Conservation (phyloP, 1,284 basidiomycete genomes). For the Cutaneotrichosporon cutaneum region DNA sequence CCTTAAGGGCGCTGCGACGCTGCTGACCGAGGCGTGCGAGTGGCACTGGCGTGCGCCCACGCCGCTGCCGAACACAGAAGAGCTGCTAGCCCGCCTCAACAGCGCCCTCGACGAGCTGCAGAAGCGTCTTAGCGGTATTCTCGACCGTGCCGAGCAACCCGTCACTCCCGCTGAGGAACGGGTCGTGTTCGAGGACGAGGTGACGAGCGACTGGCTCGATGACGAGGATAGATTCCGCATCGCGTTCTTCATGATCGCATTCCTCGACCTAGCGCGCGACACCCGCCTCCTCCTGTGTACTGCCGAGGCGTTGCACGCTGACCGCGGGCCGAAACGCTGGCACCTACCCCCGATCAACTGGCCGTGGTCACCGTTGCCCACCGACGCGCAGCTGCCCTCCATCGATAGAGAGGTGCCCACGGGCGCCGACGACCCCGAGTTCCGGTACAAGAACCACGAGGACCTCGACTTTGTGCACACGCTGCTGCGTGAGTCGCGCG, state of each 20-base stretch:
- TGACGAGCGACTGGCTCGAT: conserved; percentile 28
- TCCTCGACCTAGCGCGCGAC: conserved; percentile 46
- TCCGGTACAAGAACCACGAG: conserved; percentile 10
- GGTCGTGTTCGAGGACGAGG: conserved; percentile 25
- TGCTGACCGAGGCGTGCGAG: conserved; percentile 18
- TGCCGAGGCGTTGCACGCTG: conserved; percentile 14
- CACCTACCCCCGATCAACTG: conserved; percentile 20
- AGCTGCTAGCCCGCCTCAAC: conserved; percentile 9
- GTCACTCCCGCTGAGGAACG: not conserved
- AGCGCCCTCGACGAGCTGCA: conserved; percentile 13
- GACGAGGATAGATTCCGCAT: conserved; percentile 44
- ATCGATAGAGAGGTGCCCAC: conserved; percentile 14
- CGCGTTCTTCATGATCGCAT: conserved; percentile 48
- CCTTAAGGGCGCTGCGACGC: conserved; percentile 4
- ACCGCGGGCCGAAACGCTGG: conserved; percentile 18
- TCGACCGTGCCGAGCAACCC: conserved; percentile 14
- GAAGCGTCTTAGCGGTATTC: conserved; percentile 23
- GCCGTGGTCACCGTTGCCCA: conserved; percentile 20
- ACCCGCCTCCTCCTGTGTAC: conserved; percentile 26
- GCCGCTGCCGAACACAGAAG: not conserved
- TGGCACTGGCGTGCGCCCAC: conserved; percentile 12
- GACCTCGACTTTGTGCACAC: conserved; percentile 28
- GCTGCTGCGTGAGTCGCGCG: conserved; percentile 13
- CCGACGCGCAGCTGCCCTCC: conserved; percentile 12
- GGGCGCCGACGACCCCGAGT: conserved; percentile 7